phyloP scores from a whole-genome alignment of 1,284 basidiomycete species.

The Trametes polyzona region DNA sequence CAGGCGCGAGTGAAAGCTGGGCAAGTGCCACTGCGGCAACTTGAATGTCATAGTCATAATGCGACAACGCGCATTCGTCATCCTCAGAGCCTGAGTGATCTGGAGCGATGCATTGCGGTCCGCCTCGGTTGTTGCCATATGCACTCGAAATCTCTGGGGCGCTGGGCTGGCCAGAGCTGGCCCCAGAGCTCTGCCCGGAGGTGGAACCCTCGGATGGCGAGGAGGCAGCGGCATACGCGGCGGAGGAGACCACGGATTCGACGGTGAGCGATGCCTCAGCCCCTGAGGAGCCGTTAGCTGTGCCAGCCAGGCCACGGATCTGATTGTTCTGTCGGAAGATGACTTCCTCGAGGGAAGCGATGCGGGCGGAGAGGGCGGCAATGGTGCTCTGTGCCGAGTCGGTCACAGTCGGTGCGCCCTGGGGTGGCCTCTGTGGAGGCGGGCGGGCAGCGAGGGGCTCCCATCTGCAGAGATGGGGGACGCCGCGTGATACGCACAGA shows the following conservation, averaged over 20 bases:
- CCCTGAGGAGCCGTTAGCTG: neutral
- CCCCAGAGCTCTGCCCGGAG: neutral
- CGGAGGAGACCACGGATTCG: neutral
- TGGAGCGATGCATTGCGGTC: neutral
- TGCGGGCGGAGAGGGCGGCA: slow-evolving; percentile 44
- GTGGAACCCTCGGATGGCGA: slow-evolving; percentile 4
- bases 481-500: slow-evolving; percentile 51
- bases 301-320: neutral
- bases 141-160: neutral
- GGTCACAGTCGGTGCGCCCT: slow-evolving; percentile 13
- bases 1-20: slow-evolving; percentile 36
- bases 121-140: neutral
- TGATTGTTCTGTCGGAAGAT: slow-evolving; percentile 26
- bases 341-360: slow-evolving; percentile 46
- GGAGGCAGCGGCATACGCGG: neutral
- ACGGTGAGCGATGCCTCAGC: neutral
- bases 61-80: slow-evolving; percentile 20
- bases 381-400: slow-evolving; percentile 34
- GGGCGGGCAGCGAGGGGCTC: slow-evolving; percentile 53
- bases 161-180: neutral
- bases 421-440: slow-evolving; percentile 48
- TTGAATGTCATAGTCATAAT: slow-evolving; percentile 35
- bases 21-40: slow-evolving; percentile 37
- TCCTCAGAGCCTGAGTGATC: neutral
- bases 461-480: slow-evolving; percentile 58